Evolutionary conservation across 192 early-diverging fungal species (phyloP).

Genomic region (Linnemannia zychae): DNA sequence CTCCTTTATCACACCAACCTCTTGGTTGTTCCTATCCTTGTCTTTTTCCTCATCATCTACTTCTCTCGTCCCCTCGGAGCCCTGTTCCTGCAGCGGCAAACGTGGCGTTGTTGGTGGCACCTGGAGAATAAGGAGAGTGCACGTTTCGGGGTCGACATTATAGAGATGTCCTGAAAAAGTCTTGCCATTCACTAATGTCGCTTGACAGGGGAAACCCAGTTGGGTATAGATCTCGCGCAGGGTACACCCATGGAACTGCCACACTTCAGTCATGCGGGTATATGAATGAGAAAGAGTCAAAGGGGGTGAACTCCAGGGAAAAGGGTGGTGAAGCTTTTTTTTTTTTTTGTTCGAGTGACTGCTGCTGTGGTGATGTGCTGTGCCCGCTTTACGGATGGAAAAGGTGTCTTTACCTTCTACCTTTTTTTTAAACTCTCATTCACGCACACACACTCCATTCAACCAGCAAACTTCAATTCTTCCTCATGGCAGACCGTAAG

Average conservation of each 20-base stretch:
- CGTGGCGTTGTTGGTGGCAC: neutral
- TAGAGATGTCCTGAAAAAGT: constrained; percentile 43
- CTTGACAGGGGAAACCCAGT: constrained; percentile 21
- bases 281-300: neutral
- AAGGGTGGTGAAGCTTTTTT: neutral
- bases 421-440: neutral
- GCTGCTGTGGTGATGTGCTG: neutral
- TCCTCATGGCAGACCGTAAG: constrained; percentile 54
- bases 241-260: constrained; percentile 29
- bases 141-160: constrained; percentile 54
- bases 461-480: neutral
- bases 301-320: too few relatives aligned
- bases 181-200: constrained; percentile 34
- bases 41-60: neutral
- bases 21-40: neutral
- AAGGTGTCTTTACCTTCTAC: neutral
- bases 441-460: constrained; percentile 2
- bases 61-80: neutral
- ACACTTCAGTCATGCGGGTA: constrained; percentile 16
- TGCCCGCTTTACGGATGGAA: neutral
- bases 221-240: constrained; percentile 32
- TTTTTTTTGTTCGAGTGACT: neutral
- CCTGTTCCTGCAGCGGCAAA: neutral
- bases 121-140: constrained; percentile 34
- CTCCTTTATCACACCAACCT: neutral